Conservation (phyloP, 2,329 filamentous ascomycete genomes). For the Orbilia brochopaga region DNA sequence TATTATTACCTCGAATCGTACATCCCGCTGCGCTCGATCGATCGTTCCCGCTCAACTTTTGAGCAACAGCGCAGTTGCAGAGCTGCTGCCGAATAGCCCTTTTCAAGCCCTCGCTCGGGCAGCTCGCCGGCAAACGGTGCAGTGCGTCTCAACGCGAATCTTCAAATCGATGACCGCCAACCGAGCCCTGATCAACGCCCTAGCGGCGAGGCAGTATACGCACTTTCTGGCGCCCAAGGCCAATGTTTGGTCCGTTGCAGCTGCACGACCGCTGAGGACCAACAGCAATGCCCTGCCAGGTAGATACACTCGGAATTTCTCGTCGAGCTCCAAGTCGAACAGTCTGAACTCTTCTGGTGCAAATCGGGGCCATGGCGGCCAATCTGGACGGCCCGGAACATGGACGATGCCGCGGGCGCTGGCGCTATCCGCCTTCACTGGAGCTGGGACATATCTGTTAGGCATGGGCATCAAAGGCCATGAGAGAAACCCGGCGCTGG, state of each 20-base stretch:
- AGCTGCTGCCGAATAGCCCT: neutral
- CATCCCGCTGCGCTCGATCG: neutral
- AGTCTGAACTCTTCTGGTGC: conserved; percentile 10
- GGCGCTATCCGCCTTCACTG: conserved; percentile 50
- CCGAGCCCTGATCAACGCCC: conserved; percentile 45
- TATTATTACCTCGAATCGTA: neutral
- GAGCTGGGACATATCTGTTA: conserved; percentile 50
- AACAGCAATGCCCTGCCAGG: conserved; percentile 10
- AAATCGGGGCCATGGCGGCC: conserved; percentile 5
- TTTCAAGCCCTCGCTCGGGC: conserved; percentile 4
- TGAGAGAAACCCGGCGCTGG: conserved; percentile 34
- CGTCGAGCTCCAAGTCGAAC: conserved; percentile 31
- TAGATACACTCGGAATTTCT: conserved; percentile 15
- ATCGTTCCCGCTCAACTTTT: neutral
- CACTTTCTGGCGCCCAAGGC: conserved; percentile 10
- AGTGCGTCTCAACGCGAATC: conserved; percentile 32
- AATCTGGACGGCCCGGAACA: conserved; percentile 14
- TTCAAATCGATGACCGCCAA: conserved; percentile 32
- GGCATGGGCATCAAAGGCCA: conserved; percentile 29
- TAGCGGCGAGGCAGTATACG: conserved; percentile 39
- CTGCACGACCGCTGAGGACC: conserved; percentile 6
- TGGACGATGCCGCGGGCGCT: conserved; percentile 45
- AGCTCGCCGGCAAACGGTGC: conserved; percentile 30
- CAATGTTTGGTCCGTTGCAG: conserved; percentile 9
- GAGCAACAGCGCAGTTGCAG: too few species aligned